Evolutionary conservation across 805 yeast genomes (phyloP).

Genomic region (Debaryomyces tyrocola): DNA sequence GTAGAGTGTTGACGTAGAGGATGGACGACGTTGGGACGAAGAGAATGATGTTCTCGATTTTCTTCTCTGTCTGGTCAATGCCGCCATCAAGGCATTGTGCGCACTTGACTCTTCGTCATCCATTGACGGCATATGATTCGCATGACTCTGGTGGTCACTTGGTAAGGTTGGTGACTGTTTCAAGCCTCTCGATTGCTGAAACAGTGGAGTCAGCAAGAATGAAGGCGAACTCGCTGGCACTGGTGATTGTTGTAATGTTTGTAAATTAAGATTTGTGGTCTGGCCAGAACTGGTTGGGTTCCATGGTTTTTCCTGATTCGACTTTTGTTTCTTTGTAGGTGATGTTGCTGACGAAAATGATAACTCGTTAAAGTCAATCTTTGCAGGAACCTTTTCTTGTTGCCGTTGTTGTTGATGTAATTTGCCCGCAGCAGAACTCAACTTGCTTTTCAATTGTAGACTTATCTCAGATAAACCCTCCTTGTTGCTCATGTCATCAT

Average conservation of each 20-base stretch:
- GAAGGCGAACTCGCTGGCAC: slow-evolving; percentile 11
- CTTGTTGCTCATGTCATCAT: slow-evolving; percentile 21
- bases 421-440: slow-evolving; percentile 42
- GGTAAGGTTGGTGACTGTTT: slow-evolving; percentile 8
- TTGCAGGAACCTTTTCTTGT: slow-evolving; percentile 18
- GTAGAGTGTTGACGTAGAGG: background rate
- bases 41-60: slow-evolving; percentile 21
- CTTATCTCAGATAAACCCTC: slow-evolving; percentile 41
- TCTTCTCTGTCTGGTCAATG: slow-evolving; percentile 32
- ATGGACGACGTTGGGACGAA: background rate
- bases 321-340: slow-evolving; percentile 23
- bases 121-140: slow-evolving; percentile 23
- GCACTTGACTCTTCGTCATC: slow-evolving; percentile 45
- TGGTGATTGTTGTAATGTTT: slow-evolving; percentile 39
- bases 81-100: slow-evolving; percentile 44
- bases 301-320: slow-evolving; percentile 11
- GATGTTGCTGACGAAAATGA: slow-evolving; percentile 22
- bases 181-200: slow-evolving; percentile 4
- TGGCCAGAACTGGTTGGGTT: slow-evolving; percentile 21
- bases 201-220: slow-evolving; percentile 2
- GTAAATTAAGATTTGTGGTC: slow-evolving; percentile 35
- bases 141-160: slow-evolving; percentile 6
- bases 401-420: slow-evolving; percentile 24
- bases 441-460: slow-evolving; percentile 33
- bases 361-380: slow-evolving; percentile 32